Percentiles rank a stretch among this genome's conserved stretches.
Evolutionary conservation across 176 grass and related monocot species (phyloP).

Genomic region (Phragmites australis): DNA sequence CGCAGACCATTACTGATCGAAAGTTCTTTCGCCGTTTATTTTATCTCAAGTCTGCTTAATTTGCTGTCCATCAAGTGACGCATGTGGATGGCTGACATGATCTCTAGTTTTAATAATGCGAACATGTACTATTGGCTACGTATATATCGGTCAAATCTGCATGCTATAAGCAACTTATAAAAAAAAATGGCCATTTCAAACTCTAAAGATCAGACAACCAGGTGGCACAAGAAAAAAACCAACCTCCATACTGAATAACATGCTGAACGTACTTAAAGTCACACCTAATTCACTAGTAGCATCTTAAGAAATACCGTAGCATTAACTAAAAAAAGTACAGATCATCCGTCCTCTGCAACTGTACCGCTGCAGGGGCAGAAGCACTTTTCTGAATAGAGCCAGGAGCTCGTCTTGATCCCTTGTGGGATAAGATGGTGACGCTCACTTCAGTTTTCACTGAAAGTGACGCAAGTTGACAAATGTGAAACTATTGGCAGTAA

Average conservation of each 20-base stretch:
- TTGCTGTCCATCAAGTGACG: neutral
- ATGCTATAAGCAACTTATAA: neutral
- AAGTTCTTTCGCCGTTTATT: neutral
- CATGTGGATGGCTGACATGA: neutral
- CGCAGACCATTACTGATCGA: neutral
- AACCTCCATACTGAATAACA: neutral
- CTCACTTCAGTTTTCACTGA: neutral
- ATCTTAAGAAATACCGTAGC: neutral
- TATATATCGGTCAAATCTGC: neutral
- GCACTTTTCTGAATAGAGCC: neutral
- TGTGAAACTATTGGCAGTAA: neutral
- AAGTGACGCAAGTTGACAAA: conserved; percentile 13
- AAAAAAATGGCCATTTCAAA: neutral
- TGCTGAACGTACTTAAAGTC: neutral
- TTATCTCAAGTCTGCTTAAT: neutral
- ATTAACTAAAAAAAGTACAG: neutral
- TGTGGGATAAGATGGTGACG: conserved; percentile 33
- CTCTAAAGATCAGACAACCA: neutral
- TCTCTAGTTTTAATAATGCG: conserved; percentile 8
- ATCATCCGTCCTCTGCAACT: neutral
- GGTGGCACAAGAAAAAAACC: neutral
- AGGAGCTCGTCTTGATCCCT: neutral
- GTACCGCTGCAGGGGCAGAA: neutral
- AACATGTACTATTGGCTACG: neutral
- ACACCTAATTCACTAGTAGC: neutral